Conservation (phyloP, 2,329 filamentous ascomycete species). For the Graphiopsis chlorocephala region DNA sequence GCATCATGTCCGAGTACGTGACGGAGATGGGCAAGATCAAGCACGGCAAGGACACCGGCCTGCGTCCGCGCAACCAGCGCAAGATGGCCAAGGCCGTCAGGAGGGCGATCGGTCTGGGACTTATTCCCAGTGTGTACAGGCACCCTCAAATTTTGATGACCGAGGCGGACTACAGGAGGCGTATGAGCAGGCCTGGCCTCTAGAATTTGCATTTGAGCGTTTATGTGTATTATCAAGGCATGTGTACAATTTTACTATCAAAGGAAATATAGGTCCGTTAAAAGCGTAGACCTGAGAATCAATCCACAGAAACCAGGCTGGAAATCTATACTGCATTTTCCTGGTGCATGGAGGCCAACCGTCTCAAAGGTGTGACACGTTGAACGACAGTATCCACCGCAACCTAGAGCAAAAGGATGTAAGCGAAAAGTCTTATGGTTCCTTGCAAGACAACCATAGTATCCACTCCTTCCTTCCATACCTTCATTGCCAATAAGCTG, state of each 20-base stretch:
- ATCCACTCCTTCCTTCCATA: no score
- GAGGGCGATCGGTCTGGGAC: constrained; percentile 79
- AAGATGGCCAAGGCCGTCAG: constrained; percentile 91
- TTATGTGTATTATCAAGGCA: constrained; percentile 1
- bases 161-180: neutral
- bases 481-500: no score
- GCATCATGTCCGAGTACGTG: constrained; percentile 85
- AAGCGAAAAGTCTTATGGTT: no score
- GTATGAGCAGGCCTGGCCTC: neutral
- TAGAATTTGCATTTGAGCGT: neutral
- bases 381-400: no score
- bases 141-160: constrained; percentile 73
- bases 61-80: constrained; percentile 86
- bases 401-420: no score
- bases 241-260: neutral
- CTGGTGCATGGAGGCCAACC: no score
- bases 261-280: neutral
- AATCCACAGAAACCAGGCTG: neutral
- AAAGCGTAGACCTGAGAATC: neutral
- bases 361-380: no score
- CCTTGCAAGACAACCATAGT: no score
- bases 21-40: constrained; percentile 82
- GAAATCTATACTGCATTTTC: neutral
- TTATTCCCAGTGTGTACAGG: constrained; percentile 86
- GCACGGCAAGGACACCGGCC: constrained; percentile 69